These are phyloP conservation scores for Leucosporidium creatinivorum DNA, from an alignment of 768 basidiomycete species.

Conservation along the genomic window DNA sequence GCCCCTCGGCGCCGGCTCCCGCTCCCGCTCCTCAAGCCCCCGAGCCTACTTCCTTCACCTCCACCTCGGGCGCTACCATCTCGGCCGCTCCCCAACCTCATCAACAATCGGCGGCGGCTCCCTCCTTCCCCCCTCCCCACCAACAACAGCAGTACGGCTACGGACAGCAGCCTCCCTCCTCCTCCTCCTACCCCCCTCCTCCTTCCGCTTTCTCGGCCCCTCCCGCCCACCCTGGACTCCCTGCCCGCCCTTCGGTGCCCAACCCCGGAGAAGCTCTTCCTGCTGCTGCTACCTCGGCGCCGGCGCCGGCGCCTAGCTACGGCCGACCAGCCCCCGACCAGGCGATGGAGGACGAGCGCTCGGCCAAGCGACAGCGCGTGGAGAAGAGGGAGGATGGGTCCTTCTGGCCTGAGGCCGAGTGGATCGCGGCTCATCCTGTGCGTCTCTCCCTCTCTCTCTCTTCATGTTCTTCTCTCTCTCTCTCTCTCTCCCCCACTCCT, in stretches of 20 bases:
- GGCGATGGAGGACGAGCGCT: constrained; percentile 57
- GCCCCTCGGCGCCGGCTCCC: constrained; percentile 13
- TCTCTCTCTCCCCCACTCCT: no score
- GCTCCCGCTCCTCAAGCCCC: constrained; percentile 55
- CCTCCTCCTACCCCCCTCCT: constrained; percentile 49
- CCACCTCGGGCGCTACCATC: constrained; percentile 65
- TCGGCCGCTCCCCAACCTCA: constrained; percentile 86
- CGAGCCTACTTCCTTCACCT: constrained; percentile 45
- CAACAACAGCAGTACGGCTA: not conserved
- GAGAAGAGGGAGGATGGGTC: constrained; percentile 77
- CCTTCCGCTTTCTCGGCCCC: constrained; percentile 47
- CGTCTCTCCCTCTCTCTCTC: not conserved
- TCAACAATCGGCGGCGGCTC: constrained; percentile 46
- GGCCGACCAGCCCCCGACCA: constrained; percentile 21
- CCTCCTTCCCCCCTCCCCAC: no score
- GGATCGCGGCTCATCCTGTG: constrained; percentile 24
- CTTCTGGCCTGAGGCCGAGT: constrained; percentile 64
- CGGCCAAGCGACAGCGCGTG: constrained; percentile 79
- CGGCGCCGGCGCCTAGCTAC: not conserved
- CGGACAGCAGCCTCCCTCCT: constrained; percentile 39
- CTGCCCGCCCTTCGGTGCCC: constrained; percentile 59
- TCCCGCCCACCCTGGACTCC: constrained; percentile 55
- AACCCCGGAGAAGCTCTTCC: constrained; percentile 48
- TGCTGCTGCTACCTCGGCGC: not conserved
- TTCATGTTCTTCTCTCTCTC: no score